Evolutionary conservation across 2,329 filamentous ascomycete species (phyloP).

Genomic region (Neopestalotiopsis sp.): DNA sequence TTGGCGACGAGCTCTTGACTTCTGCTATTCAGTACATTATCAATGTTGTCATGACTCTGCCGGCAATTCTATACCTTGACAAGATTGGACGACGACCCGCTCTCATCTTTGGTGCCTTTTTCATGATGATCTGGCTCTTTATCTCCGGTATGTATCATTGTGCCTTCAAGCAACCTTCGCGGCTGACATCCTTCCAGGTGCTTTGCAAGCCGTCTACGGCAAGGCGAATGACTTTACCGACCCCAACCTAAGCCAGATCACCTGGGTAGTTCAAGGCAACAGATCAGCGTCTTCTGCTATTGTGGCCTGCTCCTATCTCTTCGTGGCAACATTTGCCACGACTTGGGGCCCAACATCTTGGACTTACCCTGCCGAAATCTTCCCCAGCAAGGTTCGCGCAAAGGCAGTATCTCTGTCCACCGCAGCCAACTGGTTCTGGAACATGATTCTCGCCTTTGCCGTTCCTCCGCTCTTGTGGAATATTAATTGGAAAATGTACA

Average conservation of each 20-base stretch:
- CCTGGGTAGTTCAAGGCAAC: constrained; percentile 62
- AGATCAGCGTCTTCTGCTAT: constrained; percentile 64
- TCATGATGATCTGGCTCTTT: constrained; percentile 68
- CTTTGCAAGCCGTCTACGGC: constrained; percentile 66
- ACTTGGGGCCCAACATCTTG: constrained; percentile 45
- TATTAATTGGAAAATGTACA: constrained; percentile 71
- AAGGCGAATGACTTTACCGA: constrained; percentile 48
- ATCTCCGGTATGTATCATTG: constrained; percentile 52
- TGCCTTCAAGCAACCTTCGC: neutral
- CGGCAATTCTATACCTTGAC: constrained; percentile 66
- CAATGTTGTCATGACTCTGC: constrained; percentile 64
- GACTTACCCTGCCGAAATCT: constrained; percentile 67
- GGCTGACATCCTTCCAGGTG: constrained; percentile 36
- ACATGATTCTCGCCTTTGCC: constrained; percentile 61
- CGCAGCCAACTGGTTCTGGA: constrained; percentile 65
- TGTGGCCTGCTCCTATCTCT: constrained; percentile 74
- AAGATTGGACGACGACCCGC: constrained; percentile 62
- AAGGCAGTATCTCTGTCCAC: constrained; percentile 68
- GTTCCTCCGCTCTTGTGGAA: constrained; percentile 56
- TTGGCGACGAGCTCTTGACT: constrained; percentile 62
- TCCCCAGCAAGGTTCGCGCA: constrained; percentile 65
- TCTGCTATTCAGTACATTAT: constrained; percentile 69
- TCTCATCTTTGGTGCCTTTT: constrained; percentile 59
- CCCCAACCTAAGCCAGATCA: constrained; percentile 51
- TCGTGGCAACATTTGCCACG: constrained; percentile 70